These are phyloP conservation scores for Colletotrichum sp. DNA, from an alignment of 2,329 filamentous ascomycete genomes.

Conservation along the genomic window DNA sequence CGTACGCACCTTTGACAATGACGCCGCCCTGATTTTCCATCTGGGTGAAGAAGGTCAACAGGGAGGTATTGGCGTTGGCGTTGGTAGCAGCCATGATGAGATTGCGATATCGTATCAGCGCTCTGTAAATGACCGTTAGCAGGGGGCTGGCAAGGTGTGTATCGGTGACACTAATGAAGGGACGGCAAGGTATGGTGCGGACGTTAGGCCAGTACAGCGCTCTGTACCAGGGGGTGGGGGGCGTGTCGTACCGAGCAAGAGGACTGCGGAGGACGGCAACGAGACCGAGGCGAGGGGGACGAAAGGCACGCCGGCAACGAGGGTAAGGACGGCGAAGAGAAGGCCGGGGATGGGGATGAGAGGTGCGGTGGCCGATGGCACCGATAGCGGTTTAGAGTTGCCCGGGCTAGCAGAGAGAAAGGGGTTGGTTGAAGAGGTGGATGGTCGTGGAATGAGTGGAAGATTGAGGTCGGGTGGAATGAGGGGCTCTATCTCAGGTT, in stretches of 20 bases:
- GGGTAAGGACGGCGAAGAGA: not conserved
- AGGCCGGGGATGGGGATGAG: not conserved
- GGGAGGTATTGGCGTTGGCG: slow-evolving; percentile 15
- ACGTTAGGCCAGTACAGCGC: not conserved
- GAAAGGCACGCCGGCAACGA: not conserved
- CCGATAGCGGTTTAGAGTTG: not conserved
- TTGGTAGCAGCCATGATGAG: slow-evolving; percentile 41
- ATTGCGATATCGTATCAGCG: slow-evolving; percentile 7
- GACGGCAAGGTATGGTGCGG: not conserved
- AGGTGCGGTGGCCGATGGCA: slow-evolving; percentile 1
- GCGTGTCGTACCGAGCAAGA: not conserved
- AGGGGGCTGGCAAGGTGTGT: not conserved
- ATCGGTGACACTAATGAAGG: not conserved
- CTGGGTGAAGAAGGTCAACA: slow-evolving; percentile 49
- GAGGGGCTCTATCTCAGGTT: slow-evolving; percentile 2
- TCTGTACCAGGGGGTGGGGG: not conserved
- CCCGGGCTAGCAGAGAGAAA: not conserved
- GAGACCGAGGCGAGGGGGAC: not conserved
- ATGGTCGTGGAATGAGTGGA: slow-evolving; percentile 10
- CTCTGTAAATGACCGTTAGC: slow-evolving; percentile 2
- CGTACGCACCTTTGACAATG: slow-evolving; percentile 51
- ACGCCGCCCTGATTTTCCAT: slow-evolving; percentile 51
- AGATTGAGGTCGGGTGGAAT: not conserved
- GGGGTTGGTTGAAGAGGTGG: not conserved
- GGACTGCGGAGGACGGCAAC: not conserved